Evolutionary conservation across 345 rosid species (phyloP).

Genomic region (Aethionema arabicum): DNA sequence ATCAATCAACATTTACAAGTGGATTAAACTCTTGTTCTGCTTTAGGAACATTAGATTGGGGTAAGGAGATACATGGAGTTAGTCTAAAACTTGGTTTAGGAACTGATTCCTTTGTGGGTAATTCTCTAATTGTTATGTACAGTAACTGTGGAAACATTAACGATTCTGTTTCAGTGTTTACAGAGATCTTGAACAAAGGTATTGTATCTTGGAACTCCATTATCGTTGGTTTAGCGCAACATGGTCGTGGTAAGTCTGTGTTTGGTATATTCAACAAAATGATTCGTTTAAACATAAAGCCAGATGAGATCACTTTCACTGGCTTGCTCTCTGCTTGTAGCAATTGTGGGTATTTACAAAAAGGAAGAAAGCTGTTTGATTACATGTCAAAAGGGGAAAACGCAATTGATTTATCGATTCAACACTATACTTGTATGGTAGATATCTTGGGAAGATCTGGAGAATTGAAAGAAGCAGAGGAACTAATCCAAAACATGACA

Average conservation of each 20-base stretch:
- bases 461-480: constrained; percentile 62
- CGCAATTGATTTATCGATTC: constrained; percentile 39
- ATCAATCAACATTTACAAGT: constrained; percentile 70
- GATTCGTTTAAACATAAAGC: constrained; percentile 52
- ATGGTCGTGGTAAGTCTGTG: constrained; percentile 57
- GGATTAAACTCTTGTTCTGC: constrained; percentile 63
- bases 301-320: constrained; percentile 75
- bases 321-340: constrained; percentile 84
- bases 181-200: constrained; percentile 43
- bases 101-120: constrained; percentile 57
- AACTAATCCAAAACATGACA: constrained; percentile 49
- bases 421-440: constrained; percentile 77
- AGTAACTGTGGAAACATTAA: constrained; percentile 49
- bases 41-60: constrained; percentile 62
- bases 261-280: constrained; percentile 51
- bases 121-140: constrained; percentile 66
- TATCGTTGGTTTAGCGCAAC: constrained; percentile 65
- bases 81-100: constrained; percentile 55
- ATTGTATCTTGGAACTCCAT: constrained; percentile 71
- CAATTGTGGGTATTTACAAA: constrained; percentile 61
- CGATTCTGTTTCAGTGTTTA: constrained; percentile 51
- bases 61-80: constrained; percentile 60
- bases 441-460: constrained; percentile 68
- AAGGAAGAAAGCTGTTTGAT: constrained; percentile 56
- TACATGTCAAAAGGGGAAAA: constrained; percentile 42